phyloP scores from a whole-genome alignment of 1,284 basidiomycete genomes.

The Microbotryum scabiosae region DNA sequence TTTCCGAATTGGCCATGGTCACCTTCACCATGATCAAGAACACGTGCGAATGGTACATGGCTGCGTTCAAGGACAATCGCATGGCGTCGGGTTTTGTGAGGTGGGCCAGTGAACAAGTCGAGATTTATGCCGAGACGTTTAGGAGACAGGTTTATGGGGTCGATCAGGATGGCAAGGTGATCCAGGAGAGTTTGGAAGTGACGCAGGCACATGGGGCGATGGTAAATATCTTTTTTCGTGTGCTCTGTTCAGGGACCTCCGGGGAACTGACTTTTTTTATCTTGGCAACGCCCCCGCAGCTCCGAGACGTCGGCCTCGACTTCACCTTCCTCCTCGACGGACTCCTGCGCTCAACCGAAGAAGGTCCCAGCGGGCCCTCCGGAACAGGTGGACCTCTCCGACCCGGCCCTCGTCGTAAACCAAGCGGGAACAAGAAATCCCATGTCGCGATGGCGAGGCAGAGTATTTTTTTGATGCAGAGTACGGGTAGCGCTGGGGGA shows the following conservation, averaged over 20 bases:
- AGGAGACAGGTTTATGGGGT: conserved; percentile 81
- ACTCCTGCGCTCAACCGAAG: conserved; percentile 45
- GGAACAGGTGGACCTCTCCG: not conserved
- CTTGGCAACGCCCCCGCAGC: conserved; percentile 43
- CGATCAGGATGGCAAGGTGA: conserved; percentile 56
- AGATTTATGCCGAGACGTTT: conserved; percentile 76
- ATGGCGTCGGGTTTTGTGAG: conserved; percentile 92
- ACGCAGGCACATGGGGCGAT: conserved; percentile 70
- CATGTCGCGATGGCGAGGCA: conserved; percentile 17
- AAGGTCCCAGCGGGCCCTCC: not conserved
- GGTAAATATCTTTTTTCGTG: conserved; percentile 45
- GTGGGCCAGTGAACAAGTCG: conserved; percentile 84
- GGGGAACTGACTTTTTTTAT: too few species aligned
- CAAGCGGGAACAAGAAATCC: not conserved
- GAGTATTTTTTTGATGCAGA: conserved; percentile 14
- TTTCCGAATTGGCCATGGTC: conserved; percentile 71
- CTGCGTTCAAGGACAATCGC: conserved; percentile 87
- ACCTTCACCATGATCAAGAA: conserved; percentile 86
- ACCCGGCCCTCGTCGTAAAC: not conserved
- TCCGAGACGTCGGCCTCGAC: conserved; percentile 85
- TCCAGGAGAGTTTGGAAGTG: conserved; percentile 67
- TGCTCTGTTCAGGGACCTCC: not conserved
- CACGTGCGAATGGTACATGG: conserved; percentile 95
- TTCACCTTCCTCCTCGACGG: conserved; percentile 75
- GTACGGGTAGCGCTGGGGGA: not conserved